phyloP scores from a whole-genome alignment of 805 yeast genomes.

The Yarrowia sp. region DNA sequence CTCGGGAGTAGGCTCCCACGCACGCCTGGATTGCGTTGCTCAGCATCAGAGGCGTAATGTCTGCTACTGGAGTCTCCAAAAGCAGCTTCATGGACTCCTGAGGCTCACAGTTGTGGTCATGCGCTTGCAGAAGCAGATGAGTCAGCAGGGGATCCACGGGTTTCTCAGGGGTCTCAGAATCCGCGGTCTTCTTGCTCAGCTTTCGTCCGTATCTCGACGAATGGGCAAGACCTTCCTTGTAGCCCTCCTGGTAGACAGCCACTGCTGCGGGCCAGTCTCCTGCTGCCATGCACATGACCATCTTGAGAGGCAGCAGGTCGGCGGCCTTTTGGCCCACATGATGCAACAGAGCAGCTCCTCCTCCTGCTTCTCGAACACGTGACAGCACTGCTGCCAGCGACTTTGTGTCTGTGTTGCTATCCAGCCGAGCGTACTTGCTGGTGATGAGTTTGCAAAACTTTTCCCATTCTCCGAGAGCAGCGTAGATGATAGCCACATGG shows the following conservation, averaged over 20 bases:
- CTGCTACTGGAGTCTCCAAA: not conserved
- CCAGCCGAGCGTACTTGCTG: not conserved
- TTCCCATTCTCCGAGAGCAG: constrained; percentile 3
- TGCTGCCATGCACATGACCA: constrained; percentile 34
- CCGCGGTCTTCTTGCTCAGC: not conserved
- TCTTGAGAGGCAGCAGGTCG: constrained; percentile 13
- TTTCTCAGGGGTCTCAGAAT: not conserved
- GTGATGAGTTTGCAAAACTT: not conserved
- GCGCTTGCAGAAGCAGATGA: constrained; percentile 8
- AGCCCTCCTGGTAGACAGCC: not conserved
- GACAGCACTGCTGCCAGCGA: constrained; percentile 9
- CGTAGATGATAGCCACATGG: constrained; percentile 25
- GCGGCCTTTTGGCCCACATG: constrained; percentile 1
- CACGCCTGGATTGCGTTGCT: constrained; percentile 11
- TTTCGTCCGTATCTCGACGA: constrained; percentile 10
- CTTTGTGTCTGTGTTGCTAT: constrained; percentile 7
- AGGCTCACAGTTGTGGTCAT: constrained; percentile 14
- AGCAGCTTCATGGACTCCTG: not conserved
- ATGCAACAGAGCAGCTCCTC: constrained; percentile 6
- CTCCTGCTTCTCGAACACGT: constrained; percentile 10
- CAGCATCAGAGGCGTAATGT: constrained; percentile 17
- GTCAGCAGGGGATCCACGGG: not conserved
- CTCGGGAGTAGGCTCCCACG: constrained; percentile 16
- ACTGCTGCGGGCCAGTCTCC: constrained; percentile 15
- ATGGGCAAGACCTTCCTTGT: not conserved